Base-by-base conservation (phyloP, 805 yeast genomes). In the Isabelozyma gotoi region DNA sequence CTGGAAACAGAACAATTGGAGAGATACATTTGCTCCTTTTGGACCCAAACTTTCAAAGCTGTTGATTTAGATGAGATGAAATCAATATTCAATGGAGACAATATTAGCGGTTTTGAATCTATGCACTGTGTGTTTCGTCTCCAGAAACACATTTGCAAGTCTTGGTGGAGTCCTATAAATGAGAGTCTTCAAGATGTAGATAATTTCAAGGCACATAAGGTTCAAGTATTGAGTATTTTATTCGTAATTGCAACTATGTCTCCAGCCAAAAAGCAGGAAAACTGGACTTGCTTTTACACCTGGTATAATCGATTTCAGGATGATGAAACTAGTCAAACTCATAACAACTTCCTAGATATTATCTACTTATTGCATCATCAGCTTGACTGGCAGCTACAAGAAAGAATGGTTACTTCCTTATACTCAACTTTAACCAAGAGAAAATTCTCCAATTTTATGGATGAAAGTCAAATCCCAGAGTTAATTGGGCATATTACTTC, bases 361-460 rank as follows among this genome's bases (percentile, higher is more conserved):
- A 55, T 67, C 17, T 57, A 56, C 5, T 42, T 53, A 2, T 44
- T 65, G 14, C 55, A 55, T 38, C 57, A 61, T 34, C 49, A 57
- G 15, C 48, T 52, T 2, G 50, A 46, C 4, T 68, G 72, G 71
- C 59, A 61, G 5, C 34, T 65, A 2, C 70, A 67, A 17, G 77
- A 72, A 36, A 56, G 52, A 33, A 41, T 69, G n/a, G 41, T 72
- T 4, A 40, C 58, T 4, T 51, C 50, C 19, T 40, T 71, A 4
- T 71, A 70, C 45, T 39, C 55, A 2, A 48, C 60, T 0, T 54
- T 69, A 6, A 64, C 74, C 0, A 36, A 50, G 0, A 52, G 68
- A 19, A 65, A 58, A 38, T 71, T 71, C 48, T 54, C 64, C 15
- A 69, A 69, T 44, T 71, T 68, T 42, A 52, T 45, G 2, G 73